Conservation (phyloP, 257 asterid species). For the Solanum pennellii region DNA sequence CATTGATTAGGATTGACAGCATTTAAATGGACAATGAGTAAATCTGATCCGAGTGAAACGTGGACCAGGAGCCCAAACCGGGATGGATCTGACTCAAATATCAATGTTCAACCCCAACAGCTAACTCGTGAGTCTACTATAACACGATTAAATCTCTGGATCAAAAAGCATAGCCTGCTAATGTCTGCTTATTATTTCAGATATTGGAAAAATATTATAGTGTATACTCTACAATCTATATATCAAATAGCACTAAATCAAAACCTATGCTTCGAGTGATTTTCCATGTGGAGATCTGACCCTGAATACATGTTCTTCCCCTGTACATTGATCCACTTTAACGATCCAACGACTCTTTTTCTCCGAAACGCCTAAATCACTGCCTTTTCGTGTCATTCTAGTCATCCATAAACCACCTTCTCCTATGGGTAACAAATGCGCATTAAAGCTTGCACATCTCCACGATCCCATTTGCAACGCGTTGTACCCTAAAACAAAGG, state of each 20-base stretch:
- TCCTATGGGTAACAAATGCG: constrained; percentile 58
- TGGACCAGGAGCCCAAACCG: too few species aligned
- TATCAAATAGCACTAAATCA: not conserved
- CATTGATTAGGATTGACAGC: too few species aligned
- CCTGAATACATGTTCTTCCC: constrained; percentile 61
- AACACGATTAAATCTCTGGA: not conserved
- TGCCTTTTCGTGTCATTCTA: not conserved
- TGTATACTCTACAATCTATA: not conserved
- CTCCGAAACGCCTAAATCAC: not conserved
- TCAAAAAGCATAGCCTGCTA: not conserved
- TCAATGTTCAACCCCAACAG: too few species aligned
- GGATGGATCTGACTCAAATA: too few species aligned
- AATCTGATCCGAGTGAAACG: too few species aligned
- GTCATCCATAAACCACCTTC: constrained; percentile 52
- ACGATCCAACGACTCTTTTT: not conserved
- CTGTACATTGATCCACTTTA: constrained; percentile 41
- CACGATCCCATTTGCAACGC: constrained; percentile 37
- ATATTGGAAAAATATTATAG: not conserved
- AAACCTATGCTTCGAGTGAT: not conserved
- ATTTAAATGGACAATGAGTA: too few species aligned
- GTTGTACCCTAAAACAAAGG: constrained; percentile 44
- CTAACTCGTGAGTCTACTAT: too few species aligned
- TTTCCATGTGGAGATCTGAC: constrained; percentile 20
- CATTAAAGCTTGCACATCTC: constrained; percentile 9
- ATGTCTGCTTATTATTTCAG: not conserved